Conservation (phyloP, 2,329 filamentous ascomycete genomes). For the Sporothrix inflata region DNA sequence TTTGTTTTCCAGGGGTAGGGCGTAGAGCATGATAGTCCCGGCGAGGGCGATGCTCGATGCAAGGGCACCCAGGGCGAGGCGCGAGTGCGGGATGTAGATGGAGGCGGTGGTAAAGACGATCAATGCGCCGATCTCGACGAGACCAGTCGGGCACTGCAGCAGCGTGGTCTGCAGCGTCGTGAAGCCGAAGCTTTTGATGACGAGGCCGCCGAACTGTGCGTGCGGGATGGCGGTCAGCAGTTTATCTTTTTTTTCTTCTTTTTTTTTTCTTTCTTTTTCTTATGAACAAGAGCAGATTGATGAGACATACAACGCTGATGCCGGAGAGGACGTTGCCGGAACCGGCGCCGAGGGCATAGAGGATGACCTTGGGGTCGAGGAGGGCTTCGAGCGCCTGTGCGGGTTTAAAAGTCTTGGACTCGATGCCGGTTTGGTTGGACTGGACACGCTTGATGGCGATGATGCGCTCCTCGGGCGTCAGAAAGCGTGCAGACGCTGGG, state of each 20-base stretch:
- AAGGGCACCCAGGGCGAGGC: not conserved
- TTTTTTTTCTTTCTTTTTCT: too few relatives aligned
- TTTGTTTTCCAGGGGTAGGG: too few relatives aligned
- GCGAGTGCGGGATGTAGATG: too few relatives aligned
- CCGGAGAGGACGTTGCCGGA: not conserved
- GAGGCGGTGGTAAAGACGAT: not conserved
- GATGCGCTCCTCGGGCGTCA: slow-evolving; percentile 28
- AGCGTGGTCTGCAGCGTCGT: not conserved
- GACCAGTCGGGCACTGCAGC: not conserved
- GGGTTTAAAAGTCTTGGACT: slow-evolving; percentile 26
- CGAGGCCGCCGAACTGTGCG: not conserved
- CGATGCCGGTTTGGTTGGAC: slow-evolving; percentile 44
- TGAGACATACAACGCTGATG: not conserved
- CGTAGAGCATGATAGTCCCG: too few relatives aligned
- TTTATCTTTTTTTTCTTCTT: too few relatives aligned
- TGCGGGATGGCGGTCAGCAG: too few relatives aligned
- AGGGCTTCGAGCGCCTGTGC: slow-evolving; percentile 27
- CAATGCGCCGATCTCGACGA: not conserved
- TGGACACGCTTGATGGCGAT: slow-evolving; percentile 41
- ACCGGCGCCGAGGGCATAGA: not conserved
- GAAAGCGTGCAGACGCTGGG: not conserved
- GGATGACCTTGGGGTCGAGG: slow-evolving; percentile 13
- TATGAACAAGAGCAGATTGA: too few relatives aligned
- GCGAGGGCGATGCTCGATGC: not conserved
- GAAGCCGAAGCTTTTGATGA: not conserved